Evolutionary conservation across 148 eudicot species (phyloP).

Genomic region (Rhododendron kiyosumense): DNA sequence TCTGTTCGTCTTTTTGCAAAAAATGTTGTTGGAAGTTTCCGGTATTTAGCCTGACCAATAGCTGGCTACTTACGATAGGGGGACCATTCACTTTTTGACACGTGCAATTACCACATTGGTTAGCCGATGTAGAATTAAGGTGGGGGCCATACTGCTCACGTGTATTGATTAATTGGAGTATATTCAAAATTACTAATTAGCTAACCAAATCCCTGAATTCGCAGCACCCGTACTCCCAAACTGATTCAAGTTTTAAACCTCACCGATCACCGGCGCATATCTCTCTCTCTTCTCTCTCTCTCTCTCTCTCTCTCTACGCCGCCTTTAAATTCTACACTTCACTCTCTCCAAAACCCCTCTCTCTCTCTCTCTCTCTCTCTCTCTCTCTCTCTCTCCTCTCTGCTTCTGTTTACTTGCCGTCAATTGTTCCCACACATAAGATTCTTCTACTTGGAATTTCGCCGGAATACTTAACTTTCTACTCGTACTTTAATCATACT

Average conservation of each 20-base stretch:
- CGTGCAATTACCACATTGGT: constrained; percentile 8
- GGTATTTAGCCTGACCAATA: not conserved
- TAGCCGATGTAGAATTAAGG: not conserved
- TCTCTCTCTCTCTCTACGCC: not conserved
- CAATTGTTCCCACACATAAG: not conserved
- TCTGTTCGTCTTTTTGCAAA: not conserved
- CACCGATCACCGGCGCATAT: not conserved
- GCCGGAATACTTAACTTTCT: not conserved
- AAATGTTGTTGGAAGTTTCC: not conserved
- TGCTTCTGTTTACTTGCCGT: not conserved
- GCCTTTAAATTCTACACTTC: not conserved
- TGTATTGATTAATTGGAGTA: not conserved
- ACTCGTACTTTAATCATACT: not conserved
- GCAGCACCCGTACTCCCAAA: not conserved
- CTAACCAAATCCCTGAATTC: not conserved
- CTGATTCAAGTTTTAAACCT: not conserved
- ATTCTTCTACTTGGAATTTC: not conserved
- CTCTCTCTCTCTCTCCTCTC: not conserved
- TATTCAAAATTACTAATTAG: no score
- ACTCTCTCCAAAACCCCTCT: not conserved
- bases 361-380: not conserved
- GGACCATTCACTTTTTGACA: not conserved
- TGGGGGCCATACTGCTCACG: constrained; percentile 12
- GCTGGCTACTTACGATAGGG: not conserved
- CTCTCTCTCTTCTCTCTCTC: not conserved